phyloP scores from a whole-genome alignment of 2,329 filamentous ascomycete species.

The Microsporum canis region DNA sequence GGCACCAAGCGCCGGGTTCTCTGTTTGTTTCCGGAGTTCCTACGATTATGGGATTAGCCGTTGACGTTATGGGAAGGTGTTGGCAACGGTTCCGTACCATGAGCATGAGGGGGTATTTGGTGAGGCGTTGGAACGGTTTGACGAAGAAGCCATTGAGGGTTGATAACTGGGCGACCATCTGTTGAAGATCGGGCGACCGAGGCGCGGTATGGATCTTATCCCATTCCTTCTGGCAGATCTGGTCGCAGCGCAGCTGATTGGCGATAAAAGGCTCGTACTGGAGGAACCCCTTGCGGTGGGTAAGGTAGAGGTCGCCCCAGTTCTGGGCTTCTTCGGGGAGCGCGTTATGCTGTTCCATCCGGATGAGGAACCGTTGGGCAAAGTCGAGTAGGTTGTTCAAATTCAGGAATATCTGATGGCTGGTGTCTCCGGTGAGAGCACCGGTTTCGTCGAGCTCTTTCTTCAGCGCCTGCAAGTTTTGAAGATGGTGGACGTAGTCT shows the following conservation, averaged over 20 bases:
- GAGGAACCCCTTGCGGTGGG: constrained; percentile 75
- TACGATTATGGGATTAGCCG: constrained; percentile 25
- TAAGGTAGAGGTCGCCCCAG: constrained; percentile 86
- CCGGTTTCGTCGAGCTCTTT: constrained; percentile 80
- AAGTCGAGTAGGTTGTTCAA: constrained; percentile 91
- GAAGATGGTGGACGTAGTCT: constrained; percentile 94
- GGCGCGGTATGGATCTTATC: constrained; percentile 66
- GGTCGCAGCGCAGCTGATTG: constrained; percentile 84
- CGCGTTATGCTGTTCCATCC: constrained; percentile 89
- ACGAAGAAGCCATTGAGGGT: constrained; percentile 84
- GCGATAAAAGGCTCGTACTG: constrained; percentile 97
- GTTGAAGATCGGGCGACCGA: constrained; percentile 52
- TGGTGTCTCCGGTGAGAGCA: constrained; percentile 73
- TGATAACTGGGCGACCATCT: constrained; percentile 76
- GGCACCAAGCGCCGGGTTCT: constrained; percentile 55
- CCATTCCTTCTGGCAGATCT: constrained; percentile 72
- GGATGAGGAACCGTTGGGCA: constrained; percentile 86
- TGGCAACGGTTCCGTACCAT: constrained; percentile 45
- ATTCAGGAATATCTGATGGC: constrained; percentile 94
- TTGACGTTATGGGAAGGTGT: not conserved
- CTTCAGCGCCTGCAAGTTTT: constrained; percentile 86
- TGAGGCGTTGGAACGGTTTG: constrained; percentile 90
- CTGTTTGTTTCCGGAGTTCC: constrained; percentile 79
- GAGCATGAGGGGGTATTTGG: constrained; percentile 85
- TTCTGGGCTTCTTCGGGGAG: constrained; percentile 65